phyloP scores from a whole-genome alignment of 495 filamentous ascomycete genomes.

The Extremus antarcticus region DNA sequence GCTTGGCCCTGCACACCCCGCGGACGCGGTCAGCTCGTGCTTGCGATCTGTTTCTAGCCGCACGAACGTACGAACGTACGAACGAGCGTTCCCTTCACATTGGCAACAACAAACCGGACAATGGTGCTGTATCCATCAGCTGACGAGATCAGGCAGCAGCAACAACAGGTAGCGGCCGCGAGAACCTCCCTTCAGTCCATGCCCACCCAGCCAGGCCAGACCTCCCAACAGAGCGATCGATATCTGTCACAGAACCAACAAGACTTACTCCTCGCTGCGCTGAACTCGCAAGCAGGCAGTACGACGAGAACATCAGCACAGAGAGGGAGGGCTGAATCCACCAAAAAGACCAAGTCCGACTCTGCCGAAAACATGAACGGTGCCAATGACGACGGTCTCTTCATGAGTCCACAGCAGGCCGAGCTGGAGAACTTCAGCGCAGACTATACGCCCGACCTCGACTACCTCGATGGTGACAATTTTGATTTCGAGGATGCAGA shows the following conservation, averaged over 20 bases:
- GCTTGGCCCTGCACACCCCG: conserved; percentile 1
- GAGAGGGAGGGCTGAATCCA: conserved; percentile 23
- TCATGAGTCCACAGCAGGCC: conserved; percentile 19
- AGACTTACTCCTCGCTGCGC: conserved; percentile 73
- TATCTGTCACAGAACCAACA: conserved; percentile 80
- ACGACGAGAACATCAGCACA: conserved; percentile 35
- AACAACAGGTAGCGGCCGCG: conserved; percentile 1
- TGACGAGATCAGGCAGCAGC: conserved; percentile 9
- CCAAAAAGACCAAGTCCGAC: conserved; percentile 1
- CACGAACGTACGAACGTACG: not conserved
- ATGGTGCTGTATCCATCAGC: conserved; percentile 8
- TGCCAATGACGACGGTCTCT: conserved; percentile 10
- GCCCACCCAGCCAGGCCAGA: conserved; percentile 3
- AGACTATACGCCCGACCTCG: conserved; percentile 35
- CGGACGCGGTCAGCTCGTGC: not conserved
- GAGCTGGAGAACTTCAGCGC: conserved; percentile 14
- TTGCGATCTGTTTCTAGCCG: not conserved
- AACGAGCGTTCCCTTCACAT: not conserved
- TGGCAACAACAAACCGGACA: not conserved
- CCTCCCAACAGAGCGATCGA: conserved; percentile 7
- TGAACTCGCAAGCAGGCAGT: conserved; percentile 46
- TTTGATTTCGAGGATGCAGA: conserved; percentile 50
- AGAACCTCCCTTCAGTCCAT: not conserved
- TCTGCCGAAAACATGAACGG: not conserved
- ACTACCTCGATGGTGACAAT: conserved; percentile 61